phyloP scores from a whole-genome alignment of 495 filamentous ascomycete genomes.

The Talaromyces stipitatus region DNA sequence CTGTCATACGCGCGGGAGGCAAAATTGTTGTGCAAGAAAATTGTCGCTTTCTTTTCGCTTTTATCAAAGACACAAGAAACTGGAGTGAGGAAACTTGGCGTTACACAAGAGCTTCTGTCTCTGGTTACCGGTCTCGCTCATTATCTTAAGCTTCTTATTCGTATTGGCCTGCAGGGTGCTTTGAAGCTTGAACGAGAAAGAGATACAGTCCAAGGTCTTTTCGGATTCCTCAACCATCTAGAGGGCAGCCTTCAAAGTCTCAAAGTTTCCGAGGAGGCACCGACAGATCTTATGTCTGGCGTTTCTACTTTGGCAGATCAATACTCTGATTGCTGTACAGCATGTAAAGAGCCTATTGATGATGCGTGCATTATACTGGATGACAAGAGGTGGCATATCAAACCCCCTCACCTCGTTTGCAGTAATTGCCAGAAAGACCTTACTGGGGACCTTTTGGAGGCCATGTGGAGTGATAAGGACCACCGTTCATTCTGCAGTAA shows the following conservation, averaged over 20 bases:
- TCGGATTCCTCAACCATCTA: constrained; percentile 74
- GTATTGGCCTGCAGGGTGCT: constrained; percentile 91
- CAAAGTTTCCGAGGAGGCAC: constrained; percentile 49
- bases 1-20: constrained; percentile 89
- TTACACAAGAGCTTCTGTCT: constrained; percentile 92
- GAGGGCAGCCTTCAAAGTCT: constrained; percentile 58
- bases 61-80: constrained; percentile 90
- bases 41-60: constrained; percentile 93
- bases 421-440: constrained; percentile 67
- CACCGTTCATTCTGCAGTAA: constrained; percentile 59
- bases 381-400: constrained; percentile 74
- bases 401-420: constrained; percentile 64
- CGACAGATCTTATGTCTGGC: constrained; percentile 65
- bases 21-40: constrained; percentile 98
- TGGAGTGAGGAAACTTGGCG: constrained; percentile 77
- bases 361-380: constrained; percentile 75
- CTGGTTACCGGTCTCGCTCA: constrained; percentile 95
- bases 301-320: constrained; percentile 66
- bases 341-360: constrained; percentile 82
- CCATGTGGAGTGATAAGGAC: constrained; percentile 56
- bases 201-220: constrained; percentile 62
- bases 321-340: constrained; percentile 70
- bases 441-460: constrained; percentile 52
- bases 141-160: constrained; percentile 95
- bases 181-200: constrained; percentile 85